Conservation (phyloP, 192 early-diverging fungal species). For the Coemansia sp. region DNA sequence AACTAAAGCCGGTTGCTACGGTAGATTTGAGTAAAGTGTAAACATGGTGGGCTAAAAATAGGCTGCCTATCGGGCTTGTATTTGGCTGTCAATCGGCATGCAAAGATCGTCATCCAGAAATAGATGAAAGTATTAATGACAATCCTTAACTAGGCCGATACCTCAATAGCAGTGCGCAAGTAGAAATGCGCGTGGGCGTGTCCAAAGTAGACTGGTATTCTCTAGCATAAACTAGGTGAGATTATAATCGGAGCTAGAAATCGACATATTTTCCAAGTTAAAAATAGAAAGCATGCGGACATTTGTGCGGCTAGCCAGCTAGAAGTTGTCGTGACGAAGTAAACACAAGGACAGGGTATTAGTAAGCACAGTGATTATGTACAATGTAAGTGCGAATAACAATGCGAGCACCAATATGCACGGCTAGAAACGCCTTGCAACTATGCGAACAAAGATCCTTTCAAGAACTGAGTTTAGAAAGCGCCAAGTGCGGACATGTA, state of each 20-base stretch:
- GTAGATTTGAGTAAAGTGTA: slow-evolving; percentile 3
- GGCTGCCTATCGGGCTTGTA: background rate
- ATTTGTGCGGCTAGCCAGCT: background rate
- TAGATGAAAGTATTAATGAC: slow-evolving; percentile 1
- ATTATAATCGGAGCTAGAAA: background rate
- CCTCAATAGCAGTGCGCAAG: background rate
- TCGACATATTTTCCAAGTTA: background rate
- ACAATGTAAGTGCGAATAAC: background rate
- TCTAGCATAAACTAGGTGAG: background rate
- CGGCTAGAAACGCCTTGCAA: background rate
- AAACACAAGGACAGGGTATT: background rate
- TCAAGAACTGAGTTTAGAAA: background rate
- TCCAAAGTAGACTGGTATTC: background rate
- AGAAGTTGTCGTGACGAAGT: background rate
- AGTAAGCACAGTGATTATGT: background rate
- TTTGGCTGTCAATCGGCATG: background rate
- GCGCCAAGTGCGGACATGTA: background rate
- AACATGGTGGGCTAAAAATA: slow-evolving; percentile 1
- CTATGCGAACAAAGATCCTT: background rate
- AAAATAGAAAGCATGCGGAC: background rate
- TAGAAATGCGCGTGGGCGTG: background rate
- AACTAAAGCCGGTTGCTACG: background rate
- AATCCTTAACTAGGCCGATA: background rate
- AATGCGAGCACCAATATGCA: background rate
- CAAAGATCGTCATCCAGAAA: slow-evolving; percentile 3